Percentiles rank a stretch among this genome's conserved stretches.
phyloP scores from a whole-genome alignment of 208 protist genomes.

The Eutreptiella sp. region DNA sequence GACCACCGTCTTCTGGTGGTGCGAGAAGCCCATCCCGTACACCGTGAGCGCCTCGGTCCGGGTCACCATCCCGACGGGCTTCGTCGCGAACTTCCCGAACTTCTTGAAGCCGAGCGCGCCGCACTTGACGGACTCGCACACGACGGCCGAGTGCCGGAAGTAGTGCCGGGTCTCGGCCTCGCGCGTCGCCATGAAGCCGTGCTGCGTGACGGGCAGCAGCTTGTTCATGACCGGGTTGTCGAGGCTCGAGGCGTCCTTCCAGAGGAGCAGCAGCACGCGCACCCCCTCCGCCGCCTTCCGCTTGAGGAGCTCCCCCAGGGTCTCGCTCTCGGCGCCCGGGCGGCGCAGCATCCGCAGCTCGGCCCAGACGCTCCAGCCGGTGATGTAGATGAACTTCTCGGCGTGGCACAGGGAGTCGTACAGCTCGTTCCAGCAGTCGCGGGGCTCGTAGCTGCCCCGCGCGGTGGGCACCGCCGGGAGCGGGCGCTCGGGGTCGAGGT shows the following conservation, averaged over 20 bases:
- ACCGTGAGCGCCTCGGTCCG: not conserved
- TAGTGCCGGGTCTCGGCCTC: no score
- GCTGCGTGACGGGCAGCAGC: no score
- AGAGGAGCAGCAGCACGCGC: conserved; percentile 20
- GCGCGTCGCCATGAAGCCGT: no score
- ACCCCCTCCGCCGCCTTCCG: conserved; percentile 31
- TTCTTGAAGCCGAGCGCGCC: no score
- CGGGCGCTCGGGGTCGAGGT: not conserved
- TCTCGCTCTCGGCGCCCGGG: conserved; percentile 1
- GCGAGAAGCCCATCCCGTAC: conserved; percentile 13
- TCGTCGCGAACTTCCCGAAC: no score
- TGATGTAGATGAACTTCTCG: conserved; percentile 26
- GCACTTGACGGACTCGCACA: no score
- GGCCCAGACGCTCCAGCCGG: conserved; percentile 20
- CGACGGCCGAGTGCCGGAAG: no score
- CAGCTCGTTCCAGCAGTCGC: conserved; percentile 14
- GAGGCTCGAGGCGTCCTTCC: conserved; percentile 21
- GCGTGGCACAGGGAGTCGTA: conserved; percentile 20
- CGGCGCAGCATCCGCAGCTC: not conserved
- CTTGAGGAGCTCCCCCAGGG: conserved; percentile 29
- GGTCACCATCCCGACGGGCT: no score
- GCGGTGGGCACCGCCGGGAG: not conserved
- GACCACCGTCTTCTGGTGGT: conserved; percentile 36
- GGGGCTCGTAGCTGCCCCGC: not conserved
- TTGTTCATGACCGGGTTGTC: conserved; percentile 18